Conservation (phyloP, 140 eudicot species). For the Oenanthe javanica region DNA sequence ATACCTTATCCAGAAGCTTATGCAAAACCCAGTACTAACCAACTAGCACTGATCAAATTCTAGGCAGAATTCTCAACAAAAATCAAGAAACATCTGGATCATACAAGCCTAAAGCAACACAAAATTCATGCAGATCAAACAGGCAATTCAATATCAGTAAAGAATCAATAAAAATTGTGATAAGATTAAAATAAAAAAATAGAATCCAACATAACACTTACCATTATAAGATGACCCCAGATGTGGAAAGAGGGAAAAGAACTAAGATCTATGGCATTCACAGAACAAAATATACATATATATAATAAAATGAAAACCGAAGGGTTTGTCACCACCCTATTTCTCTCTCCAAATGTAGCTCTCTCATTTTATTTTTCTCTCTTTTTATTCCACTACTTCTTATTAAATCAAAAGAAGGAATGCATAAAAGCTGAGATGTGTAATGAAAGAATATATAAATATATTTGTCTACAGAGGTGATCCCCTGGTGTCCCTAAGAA, state of each 20-base stretch:
- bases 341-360: not conserved
- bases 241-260: slow-evolving; percentile 28
- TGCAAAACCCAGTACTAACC: slow-evolving; percentile 14
- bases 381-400: slow-evolving; percentile 39
- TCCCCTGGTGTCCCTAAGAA: slow-evolving; percentile 56
- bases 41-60: slow-evolving; percentile 29
- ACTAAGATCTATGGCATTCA: slow-evolving; percentile 54
- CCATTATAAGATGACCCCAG: slow-evolving; percentile 47
- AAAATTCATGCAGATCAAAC: slow-evolving; percentile 35
- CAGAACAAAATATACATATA: slow-evolving; percentile 11
- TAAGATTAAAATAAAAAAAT: not conserved
- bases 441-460: slow-evolving; percentile 28
- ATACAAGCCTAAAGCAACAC: slow-evolving; percentile 21
- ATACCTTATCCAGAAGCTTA: slow-evolving; percentile 51
- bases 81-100: slow-evolving; percentile 37
- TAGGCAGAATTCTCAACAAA: slow-evolving; percentile 25
- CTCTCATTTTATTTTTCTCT: slow-evolving; percentile 14
- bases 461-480: slow-evolving; percentile 24
- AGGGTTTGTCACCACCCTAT: slow-evolving; percentile 18
- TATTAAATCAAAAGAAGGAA: slow-evolving; percentile 39
- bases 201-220: slow-evolving; percentile 18
- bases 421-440: slow-evolving; percentile 18
- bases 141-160: slow-evolving; percentile 19
- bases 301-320: slow-evolving; percentile 21
- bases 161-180: not conserved